These are phyloP conservation scores for Pseudocercospora fijiensis DNA, from an alignment of 2,329 filamentous ascomycete genomes.

Conservation along the genomic window DNA sequence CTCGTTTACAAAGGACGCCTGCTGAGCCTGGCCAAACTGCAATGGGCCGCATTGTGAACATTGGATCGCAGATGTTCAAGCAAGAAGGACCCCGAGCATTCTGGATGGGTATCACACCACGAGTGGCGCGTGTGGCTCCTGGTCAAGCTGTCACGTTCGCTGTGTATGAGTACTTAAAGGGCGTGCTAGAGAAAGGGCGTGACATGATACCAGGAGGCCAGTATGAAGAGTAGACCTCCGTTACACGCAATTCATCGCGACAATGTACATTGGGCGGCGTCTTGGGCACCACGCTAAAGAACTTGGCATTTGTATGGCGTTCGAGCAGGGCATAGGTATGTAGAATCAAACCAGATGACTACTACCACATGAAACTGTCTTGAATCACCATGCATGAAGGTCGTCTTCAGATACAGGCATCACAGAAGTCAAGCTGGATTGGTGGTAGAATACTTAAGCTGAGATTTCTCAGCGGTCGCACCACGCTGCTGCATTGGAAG, in stretches of 20 bases:
- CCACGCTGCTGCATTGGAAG: background rate
- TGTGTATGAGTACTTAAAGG: constrained; percentile 54
- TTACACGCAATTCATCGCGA: background rate
- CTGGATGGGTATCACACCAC: constrained; percentile 97
- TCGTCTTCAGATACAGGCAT: background rate
- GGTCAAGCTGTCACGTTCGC: constrained; percentile 80
- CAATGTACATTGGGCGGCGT: constrained; percentile 1
- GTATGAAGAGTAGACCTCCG: constrained; percentile 49
- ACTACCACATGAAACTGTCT: background rate
- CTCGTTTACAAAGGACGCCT: constrained; percentile 84
- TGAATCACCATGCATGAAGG: background rate
- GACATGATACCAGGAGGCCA: constrained; percentile 49
- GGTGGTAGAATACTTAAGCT: background rate
- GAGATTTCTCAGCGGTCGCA: background rate
- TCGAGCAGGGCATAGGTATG: background rate
- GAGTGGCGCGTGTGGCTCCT: constrained; percentile 95
- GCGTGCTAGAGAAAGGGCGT: constrained; percentile 48
- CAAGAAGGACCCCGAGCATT: constrained; percentile 93
- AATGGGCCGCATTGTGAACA: constrained; percentile 71
- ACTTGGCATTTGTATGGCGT: background rate
- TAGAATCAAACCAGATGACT: background rate
- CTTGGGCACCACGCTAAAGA: background rate
- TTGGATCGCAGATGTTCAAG: constrained; percentile 65
- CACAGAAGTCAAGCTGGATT: background rate
- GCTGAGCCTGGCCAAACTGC: constrained; percentile 76